Evolutionary conservation across 805 yeast genomes (phyloP).

Genomic region (Sugiyamaella chiloensis): DNA sequence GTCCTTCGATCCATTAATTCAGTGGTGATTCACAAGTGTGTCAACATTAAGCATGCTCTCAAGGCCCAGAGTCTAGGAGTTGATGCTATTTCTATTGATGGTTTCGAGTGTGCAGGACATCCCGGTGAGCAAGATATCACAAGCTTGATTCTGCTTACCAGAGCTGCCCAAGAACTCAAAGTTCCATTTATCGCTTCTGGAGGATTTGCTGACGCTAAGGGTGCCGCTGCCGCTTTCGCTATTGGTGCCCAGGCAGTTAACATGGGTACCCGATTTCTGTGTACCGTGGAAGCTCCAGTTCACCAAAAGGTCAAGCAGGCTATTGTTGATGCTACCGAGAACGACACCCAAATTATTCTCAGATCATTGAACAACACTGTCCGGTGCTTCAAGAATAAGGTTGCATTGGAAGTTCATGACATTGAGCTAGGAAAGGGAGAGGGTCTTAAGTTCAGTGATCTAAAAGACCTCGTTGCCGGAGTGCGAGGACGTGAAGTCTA

Average conservation of each 20-base stretch:
- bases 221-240: conserved; percentile 34
- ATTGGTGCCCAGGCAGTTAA: conserved; percentile 32
- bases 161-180: conserved; percentile 28
- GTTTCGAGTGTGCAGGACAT: conserved; percentile 37
- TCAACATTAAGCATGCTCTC: conserved; percentile 30
- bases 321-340: conserved; percentile 26
- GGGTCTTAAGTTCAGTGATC: conserved; percentile 26
- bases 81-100: conserved; percentile 34
- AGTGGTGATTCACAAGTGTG: conserved; percentile 33
- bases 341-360: conserved; percentile 30
- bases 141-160: conserved; percentile 28
- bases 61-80: conserved; percentile 33
- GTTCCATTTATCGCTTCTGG: conserved; percentile 35
- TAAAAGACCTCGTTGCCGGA: conserved; percentile 30
- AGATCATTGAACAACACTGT: conserved; percentile 32
- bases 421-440: conserved; percentile 26
- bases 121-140: conserved; percentile 36
- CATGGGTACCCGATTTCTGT: conserved; percentile 35
- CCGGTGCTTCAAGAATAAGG: conserved; percentile 28
- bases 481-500: conserved; percentile 30
- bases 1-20: conserved; percentile 23
- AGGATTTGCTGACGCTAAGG: conserved; percentile 34
- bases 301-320: conserved; percentile 27
- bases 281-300: conserved; percentile 33
- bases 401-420: conserved; percentile 27